These are phyloP conservation scores for Chalaropsis thielavioides DNA, from an alignment of 2,329 filamentous ascomycete genomes.

Conservation along the genomic window DNA sequence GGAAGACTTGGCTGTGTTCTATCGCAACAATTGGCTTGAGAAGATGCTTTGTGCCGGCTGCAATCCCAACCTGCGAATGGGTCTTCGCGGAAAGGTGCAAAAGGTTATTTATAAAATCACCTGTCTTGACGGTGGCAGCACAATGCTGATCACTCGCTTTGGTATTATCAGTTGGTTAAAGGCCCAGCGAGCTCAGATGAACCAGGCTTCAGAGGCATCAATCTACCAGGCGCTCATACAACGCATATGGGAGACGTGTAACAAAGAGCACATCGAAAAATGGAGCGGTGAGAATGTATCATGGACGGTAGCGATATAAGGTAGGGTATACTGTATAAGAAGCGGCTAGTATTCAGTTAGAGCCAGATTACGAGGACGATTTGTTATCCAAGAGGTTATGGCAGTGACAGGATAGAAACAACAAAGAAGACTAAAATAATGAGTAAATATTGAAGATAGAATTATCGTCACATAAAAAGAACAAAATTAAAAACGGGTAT, in stretches of 20 bases:
- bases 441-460: too few relatives aligned
- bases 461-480: too few relatives aligned
- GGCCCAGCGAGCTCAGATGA: conserved; percentile 9
- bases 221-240: conserved; percentile 41
- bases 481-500: too few relatives aligned
- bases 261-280: conserved; percentile 32
- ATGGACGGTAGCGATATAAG: conserved; percentile 7
- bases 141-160: conserved; percentile 64
- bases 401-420: neutral
- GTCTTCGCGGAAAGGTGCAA: conserved; percentile 44
- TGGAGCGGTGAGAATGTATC: conserved; percentile 17
- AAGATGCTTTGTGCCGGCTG: conserved; percentile 54
- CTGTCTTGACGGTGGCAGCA: conserved; percentile 55
- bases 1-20: conserved; percentile 46
- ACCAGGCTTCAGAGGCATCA: conserved; percentile 37
- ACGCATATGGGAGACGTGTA: conserved; percentile 49
- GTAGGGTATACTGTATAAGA: too few relatives aligned
- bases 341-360: neutral
- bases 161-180: conserved; percentile 59
- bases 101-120: conserved; percentile 53
- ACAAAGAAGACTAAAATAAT: neutral
- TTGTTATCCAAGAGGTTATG: neutral
- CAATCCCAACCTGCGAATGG: conserved; percentile 47
- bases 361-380: neutral
- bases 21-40: conserved; percentile 54